Conservation (phyloP, 202 grass and related monocot genomes). For the Panicum virgatum region DNA sequence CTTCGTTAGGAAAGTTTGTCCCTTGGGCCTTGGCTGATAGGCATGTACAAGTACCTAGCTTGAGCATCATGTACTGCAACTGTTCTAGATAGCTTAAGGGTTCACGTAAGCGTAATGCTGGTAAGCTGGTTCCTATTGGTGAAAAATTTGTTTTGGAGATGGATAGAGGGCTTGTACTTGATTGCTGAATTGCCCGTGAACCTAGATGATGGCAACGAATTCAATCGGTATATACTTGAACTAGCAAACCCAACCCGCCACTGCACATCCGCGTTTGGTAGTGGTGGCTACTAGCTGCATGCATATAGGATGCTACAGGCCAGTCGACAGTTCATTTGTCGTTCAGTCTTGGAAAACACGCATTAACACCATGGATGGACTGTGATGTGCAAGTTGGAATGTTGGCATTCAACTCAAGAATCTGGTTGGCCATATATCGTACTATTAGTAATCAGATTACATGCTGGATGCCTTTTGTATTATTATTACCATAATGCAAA, state of each 20-base stretch:
- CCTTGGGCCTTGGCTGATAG: background rate
- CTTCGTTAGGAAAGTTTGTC: background rate
- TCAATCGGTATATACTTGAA: background rate
- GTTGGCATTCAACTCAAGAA: conserved; percentile 1
- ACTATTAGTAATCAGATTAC: background rate
- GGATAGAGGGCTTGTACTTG: no score
- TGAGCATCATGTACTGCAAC: background rate
- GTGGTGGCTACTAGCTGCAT: background rate
- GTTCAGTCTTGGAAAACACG: background rate
- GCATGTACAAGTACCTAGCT: background rate
- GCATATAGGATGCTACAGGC: background rate
- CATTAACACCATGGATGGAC: background rate
- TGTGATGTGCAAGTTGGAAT: background rate
- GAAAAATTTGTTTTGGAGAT: background rate
- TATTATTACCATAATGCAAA: background rate
- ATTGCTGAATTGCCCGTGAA: background rate
- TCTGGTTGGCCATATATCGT: background rate
- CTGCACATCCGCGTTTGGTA: background rate
- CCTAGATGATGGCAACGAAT: background rate
- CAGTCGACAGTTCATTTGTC: background rate
- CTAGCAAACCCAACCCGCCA: background rate
- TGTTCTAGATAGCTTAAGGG: background rate
- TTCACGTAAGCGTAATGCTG: no score
- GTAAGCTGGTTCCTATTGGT: background rate
- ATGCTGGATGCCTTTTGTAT: background rate